A percentile compares a stretch with the other conserved stretches of the same genome.
These are phyloP conservation scores for Candida verbasci DNA, from an alignment of 805 yeast species.

Conservation along the genomic window DNA sequence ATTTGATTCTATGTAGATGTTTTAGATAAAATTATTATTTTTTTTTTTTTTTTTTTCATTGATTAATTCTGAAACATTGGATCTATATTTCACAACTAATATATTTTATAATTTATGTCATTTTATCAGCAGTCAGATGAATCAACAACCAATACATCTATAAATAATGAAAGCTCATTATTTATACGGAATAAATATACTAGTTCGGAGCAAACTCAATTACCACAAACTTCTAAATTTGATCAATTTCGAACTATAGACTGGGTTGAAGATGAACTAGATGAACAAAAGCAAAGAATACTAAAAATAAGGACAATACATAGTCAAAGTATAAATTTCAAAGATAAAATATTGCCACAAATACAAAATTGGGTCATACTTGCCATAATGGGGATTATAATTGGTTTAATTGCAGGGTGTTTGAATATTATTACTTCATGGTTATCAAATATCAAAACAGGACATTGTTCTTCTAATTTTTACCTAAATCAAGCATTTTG, in stretches of 20 bases:
- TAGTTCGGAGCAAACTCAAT: slow-evolving; percentile 32
- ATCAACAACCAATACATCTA: not conserved
- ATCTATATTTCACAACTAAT: not conserved
- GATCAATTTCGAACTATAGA: slow-evolving; percentile 64
- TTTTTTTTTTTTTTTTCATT: slow-evolving; percentile 1
- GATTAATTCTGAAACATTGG: not conserved
- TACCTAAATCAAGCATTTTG: slow-evolving; percentile 74
- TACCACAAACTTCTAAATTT: slow-evolving; percentile 45
- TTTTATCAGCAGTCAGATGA: slow-evolving; percentile 2
- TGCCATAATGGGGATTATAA: slow-evolving; percentile 66
- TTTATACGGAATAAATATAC: slow-evolving; percentile 19
- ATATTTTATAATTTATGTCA: not conserved
- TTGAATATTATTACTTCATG: slow-evolving; percentile 82
- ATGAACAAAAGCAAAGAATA: slow-evolving; percentile 38
- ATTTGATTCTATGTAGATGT: too few species aligned
- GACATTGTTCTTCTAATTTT: slow-evolving; percentile 69
- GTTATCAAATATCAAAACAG: slow-evolving; percentile 73
- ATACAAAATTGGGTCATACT: slow-evolving; percentile 69
- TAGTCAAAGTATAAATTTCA: slow-evolving; percentile 9
- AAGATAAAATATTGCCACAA: slow-evolving; percentile 26
- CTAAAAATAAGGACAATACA: slow-evolving; percentile 14
- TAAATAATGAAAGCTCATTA: not conserved
- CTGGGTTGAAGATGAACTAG: slow-evolving; percentile 60
- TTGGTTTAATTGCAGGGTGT: slow-evolving; percentile 81
- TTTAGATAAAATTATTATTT: slow-evolving; percentile 2